These are phyloP conservation scores for Xerocomellus dryophilus DNA, from an alignment of 768 basidiomycete genomes.

Conservation along the genomic window DNA sequence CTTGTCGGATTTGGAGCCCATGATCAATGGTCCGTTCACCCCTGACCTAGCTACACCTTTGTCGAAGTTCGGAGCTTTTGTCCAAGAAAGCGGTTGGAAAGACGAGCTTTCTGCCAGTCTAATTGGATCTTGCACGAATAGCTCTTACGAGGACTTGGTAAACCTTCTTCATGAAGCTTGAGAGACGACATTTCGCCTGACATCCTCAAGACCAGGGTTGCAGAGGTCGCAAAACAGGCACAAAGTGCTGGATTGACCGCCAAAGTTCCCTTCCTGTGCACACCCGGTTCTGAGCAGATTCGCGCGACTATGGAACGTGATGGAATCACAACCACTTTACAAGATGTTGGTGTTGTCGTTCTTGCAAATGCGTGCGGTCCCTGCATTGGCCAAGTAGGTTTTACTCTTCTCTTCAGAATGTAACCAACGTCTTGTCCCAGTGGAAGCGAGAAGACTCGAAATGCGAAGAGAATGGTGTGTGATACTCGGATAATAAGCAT, in stretches of 20 bases:
- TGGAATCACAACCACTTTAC: conserved; percentile 72
- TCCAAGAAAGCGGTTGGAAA: conserved; percentile 88
- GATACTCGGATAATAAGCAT: background rate
- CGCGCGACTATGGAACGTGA: conserved; percentile 97
- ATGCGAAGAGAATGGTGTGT: conserved; percentile 84
- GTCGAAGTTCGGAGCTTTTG: conserved; percentile 79
- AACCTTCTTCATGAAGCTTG: conserved; percentile 5
- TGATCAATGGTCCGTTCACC: conserved; percentile 95
- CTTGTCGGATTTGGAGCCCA: conserved; percentile 84
- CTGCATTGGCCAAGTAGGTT: conserved; percentile 87
- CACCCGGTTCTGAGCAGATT: conserved; percentile 93
- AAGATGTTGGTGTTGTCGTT: conserved; percentile 91
- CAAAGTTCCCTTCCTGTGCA: conserved; percentile 84
- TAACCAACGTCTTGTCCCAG: conserved; percentile 34
- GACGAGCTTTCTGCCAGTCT: conserved; percentile 87
- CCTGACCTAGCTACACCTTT: conserved; percentile 94
- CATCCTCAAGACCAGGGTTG: conserved; percentile 73
- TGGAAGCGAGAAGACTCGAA: conserved; percentile 93
- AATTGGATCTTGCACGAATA: conserved; percentile 99
- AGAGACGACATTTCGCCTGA: background rate
- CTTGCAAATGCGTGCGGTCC: conserved; percentile 98
- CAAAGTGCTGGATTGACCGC: conserved; percentile 75
- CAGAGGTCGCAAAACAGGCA: conserved; percentile 88
- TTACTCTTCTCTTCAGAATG: background rate
- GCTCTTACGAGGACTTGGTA: conserved; percentile 95